Base-by-base conservation (phyloP, 192 early-diverging fungal species). In the Entomortierella parvispora region DNA sequence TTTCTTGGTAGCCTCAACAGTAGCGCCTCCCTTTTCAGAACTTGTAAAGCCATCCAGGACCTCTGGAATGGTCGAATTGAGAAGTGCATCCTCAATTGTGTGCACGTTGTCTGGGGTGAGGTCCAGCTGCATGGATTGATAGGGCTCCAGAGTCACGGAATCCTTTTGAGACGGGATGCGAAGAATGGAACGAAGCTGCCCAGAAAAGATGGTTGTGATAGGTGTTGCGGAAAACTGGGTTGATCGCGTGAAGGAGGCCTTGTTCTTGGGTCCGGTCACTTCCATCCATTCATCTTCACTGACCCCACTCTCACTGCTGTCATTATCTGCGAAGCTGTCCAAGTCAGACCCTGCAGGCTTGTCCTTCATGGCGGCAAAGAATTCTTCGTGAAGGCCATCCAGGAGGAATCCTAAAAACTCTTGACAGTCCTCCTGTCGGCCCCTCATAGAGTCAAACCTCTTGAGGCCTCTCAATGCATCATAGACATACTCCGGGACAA, bases 301-400 rank as follows among this genome's bases (percentile, higher is more conserved):
- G 42, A 79, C 82, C 44, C 70, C 79, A 9, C 65, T 65, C 22
- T 71, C 66, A 23, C 69, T 54, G 29, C 68, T 52, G 20, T 77
- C 74, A 47, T 59, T 42, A 0, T 68, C 75, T 12, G 22, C 18
- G 4, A 22, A 52, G 2, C 72, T 71, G 29, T 81, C 62, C 22
- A 29, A 18, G 1, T 59, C 72, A 49, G 57, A 33, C 23, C 58
- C 64, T 12, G 32, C 3, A 2, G 71, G 70, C 37, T 56, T 68
- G 45, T 68, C 70, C 54, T 72, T 66, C 40, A 71, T 77, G 29
- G 82, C 82, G 9, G 57, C 52, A 28, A 70, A 81, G 70, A 95
- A 85, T 69, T 99, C 98, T 62, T 98, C 96, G 78, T 99, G 96
- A 46, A 99, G 81, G 3, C 94, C 98, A 69, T 99, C 93, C 48